phyloP scores from a whole-genome alignment of 2,329 filamentous ascomycete genomes.

The Paracoccidioides brasiliensis region DNA sequence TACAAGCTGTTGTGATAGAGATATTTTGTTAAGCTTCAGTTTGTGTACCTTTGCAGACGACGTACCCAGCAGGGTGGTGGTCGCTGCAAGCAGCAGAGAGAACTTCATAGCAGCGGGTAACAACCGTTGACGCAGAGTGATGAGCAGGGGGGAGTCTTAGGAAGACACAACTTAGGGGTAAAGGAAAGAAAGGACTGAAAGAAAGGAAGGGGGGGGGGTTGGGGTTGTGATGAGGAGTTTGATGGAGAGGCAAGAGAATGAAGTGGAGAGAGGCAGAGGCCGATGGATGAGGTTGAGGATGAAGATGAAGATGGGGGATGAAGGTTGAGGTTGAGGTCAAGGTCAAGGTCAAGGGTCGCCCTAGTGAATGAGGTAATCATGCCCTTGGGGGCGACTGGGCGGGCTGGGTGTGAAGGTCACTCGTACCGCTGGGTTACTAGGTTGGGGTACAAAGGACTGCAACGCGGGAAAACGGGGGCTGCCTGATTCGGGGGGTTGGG shows the following conservation, averaged over 20 bases:
- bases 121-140: neutral
- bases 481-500: too few relatives aligned
- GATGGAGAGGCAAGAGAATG: neutral
- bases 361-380: neutral
- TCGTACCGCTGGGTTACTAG: neutral
- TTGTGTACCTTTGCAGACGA: constrained; percentile 81
- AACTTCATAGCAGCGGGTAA: constrained; percentile 58
- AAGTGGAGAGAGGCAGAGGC: neutral
- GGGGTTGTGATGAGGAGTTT: too few relatives aligned
- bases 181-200: neutral
- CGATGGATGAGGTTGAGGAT: neutral
- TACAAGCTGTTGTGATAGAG: constrained; percentile 84
- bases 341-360: too few relatives aligned
- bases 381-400: neutral
- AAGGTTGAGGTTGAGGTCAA: neutral
- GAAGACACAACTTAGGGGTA: neutral
- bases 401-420: neutral
- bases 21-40: constrained; percentile 95
- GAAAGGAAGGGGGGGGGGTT: too few relatives aligned
- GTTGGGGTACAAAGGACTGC: neutral
- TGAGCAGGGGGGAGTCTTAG: neutral
- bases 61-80: constrained; percentile 66
- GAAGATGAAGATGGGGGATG: neutral
- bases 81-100: constrained; percentile 62
- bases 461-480: neutral